Conservation (phyloP, 2,329 filamentous ascomycete species). For the Pezizomycotina sp. region DNA sequence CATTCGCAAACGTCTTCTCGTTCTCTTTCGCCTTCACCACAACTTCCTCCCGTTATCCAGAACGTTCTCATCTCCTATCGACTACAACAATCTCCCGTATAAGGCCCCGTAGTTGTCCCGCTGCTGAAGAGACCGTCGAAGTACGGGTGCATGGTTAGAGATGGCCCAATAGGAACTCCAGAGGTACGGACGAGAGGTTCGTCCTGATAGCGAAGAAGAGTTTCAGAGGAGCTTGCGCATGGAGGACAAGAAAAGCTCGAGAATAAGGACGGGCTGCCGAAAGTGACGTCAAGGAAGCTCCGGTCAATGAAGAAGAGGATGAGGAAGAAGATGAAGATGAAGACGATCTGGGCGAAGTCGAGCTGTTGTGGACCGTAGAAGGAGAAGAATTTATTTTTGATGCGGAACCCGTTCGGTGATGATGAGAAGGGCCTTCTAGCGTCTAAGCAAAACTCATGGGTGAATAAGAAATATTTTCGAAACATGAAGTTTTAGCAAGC, state of each 20-base stretch:
- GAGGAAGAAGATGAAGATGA: conserved; percentile 3
- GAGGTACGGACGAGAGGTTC: conserved; percentile 9
- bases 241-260: conserved; percentile 1
- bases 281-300: conserved; percentile 5
- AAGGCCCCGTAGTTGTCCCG: too few relatives aligned
- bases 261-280: conserved; percentile 3
- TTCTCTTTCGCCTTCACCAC: too few relatives aligned
- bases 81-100: too few relatives aligned
- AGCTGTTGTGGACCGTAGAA: conserved; percentile 39
- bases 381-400: conserved; percentile 24
- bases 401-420: conserved; percentile 12
- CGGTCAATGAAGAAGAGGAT: not conserved
- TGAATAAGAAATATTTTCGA: too few relatives aligned
- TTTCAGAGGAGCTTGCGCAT: conserved; percentile 12
- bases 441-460: too few relatives aligned
- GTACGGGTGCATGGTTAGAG: conserved; percentile 11
- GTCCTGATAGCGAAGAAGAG: conserved; percentile 16
- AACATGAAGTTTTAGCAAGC: too few relatives aligned
- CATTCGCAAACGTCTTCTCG: too few relatives aligned
- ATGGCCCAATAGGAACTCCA: conserved; percentile 9
- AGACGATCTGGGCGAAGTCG: conserved; percentile 27
- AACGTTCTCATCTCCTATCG: too few relatives aligned
- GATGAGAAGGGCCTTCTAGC: too few relatives aligned
- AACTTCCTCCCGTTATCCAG: too few relatives aligned
- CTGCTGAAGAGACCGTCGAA: too few relatives aligned